Evolutionary conservation across 2,329 filamentous ascomycete species (phyloP).

Genomic region (Trichoderma brevicompactum): DNA sequence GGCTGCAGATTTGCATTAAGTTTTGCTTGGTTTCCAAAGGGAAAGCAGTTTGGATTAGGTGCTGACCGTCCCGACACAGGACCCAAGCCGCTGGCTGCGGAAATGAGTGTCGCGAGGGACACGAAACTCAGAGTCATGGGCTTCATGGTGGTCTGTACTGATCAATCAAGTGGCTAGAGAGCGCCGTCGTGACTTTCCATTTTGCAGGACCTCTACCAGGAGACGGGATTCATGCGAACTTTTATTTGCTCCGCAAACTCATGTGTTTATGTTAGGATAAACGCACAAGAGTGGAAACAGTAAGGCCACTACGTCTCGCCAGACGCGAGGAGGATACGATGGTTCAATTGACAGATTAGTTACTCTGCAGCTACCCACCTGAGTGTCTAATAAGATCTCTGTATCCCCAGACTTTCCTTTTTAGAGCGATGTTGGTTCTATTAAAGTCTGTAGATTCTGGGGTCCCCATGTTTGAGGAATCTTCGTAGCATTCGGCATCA

Average conservation of each 20-base stretch:
- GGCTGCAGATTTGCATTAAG: constrained; percentile 23
- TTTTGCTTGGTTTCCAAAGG: constrained; percentile 29
- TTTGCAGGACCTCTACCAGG: too few species aligned
- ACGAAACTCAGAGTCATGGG: neutral
- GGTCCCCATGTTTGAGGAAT: constrained; percentile 9
- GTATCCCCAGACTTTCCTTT: neutral
- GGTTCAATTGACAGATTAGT: neutral
- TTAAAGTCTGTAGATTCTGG: neutral
- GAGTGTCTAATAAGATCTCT: neutral
- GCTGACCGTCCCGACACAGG: neutral
- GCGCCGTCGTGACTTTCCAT: rapidly evolving
- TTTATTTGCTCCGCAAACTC: neutral
- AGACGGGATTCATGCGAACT: neutral
- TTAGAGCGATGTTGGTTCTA: neutral
- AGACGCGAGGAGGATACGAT: neutral
- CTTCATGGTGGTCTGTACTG: neutral
- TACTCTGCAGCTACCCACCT: neutral
- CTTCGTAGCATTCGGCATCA: neutral
- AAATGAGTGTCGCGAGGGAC: neutral
- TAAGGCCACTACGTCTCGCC: neutral
- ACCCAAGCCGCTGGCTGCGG: constrained; percentile 6
- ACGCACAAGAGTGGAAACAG: constrained; percentile 6
- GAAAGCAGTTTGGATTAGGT: constrained; percentile 28
- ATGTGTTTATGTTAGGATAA: neutral
- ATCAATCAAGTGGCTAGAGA: neutral